Evolutionary conservation across 495 filamentous ascomycete species (phyloP).

Genomic region (Talaromyces trachyspermus): DNA sequence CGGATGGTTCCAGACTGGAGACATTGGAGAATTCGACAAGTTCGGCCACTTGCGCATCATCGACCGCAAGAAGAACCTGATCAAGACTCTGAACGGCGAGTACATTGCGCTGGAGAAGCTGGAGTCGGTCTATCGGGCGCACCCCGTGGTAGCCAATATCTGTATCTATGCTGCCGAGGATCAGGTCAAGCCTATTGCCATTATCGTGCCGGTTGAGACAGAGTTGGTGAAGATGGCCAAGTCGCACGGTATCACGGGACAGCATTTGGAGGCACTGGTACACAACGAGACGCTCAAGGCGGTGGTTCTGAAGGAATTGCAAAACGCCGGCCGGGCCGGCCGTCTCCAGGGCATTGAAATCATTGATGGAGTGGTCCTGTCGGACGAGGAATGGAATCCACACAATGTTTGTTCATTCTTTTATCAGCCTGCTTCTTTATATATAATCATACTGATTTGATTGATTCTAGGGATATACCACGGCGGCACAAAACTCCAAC

Average conservation of each 20-base stretch:
- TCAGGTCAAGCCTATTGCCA: slow-evolving; percentile 81
- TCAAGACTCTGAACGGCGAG: slow-evolving; percentile 93
- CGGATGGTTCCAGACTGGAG: slow-evolving; percentile 94
- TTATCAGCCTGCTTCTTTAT: not conserved
- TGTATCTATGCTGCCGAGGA: slow-evolving; percentile 81
- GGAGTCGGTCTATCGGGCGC: slow-evolving; percentile 86
- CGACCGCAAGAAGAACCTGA: slow-evolving; percentile 96
- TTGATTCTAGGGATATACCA: slow-evolving; percentile 40
- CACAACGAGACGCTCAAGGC: slow-evolving; percentile 75
- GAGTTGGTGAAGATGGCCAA: slow-evolving; percentile 78
- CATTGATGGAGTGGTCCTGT: slow-evolving; percentile 83
- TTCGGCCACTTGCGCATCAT: slow-evolving; percentile 82
- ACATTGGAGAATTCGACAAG: slow-evolving; percentile 84
- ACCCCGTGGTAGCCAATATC: slow-evolving; percentile 83
- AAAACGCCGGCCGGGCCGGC: slow-evolving; percentile 63
- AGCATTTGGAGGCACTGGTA: slow-evolving; percentile 67
- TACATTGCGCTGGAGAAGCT: slow-evolving; percentile 99
- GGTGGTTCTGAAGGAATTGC: slow-evolving; percentile 76
- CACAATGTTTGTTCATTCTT: slow-evolving; percentile 67
- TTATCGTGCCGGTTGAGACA: slow-evolving; percentile 85
- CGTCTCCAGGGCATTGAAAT: slow-evolving; percentile 84
- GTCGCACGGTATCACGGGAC: slow-evolving; percentile 62
- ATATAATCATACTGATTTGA: not conserved
- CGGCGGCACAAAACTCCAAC: slow-evolving; percentile 49
- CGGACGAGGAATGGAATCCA: slow-evolving; percentile 96